A percentile compares a stretch with the other conserved stretches of the same genome.
phyloP scores from a whole-genome alignment of 148 eudicot genomes.

The Amaranthus cruentus region DNA sequence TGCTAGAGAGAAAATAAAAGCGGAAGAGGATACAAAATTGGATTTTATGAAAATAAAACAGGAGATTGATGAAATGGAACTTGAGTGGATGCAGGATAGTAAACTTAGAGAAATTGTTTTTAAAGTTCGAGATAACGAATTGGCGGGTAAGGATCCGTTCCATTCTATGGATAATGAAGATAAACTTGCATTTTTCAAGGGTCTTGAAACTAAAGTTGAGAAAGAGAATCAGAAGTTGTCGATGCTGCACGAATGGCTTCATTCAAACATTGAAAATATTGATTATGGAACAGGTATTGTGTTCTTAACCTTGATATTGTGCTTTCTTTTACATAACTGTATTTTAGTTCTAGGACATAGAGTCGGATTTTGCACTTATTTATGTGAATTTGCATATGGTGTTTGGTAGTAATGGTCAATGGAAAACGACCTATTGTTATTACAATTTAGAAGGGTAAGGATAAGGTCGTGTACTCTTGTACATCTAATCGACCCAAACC shows the following conservation, averaged over 20 bases:
- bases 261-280: slow-evolving; percentile 85
- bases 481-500: no score
- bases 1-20: slow-evolving; percentile 59
- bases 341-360: background rate
- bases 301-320: background rate
- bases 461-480: no score
- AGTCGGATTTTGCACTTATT: no score
- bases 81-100: slow-evolving; percentile 95
- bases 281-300: slow-evolving; percentile 92
- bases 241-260: slow-evolving; percentile 68
- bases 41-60: slow-evolving; percentile 34
- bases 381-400: no score
- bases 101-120: slow-evolving; percentile 80
- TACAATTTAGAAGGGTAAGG: no score
- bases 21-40: slow-evolving; percentile 31
- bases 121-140: slow-evolving; percentile 84
- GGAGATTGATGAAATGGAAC: slow-evolving; percentile 42
- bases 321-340: background rate
- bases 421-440: no score
- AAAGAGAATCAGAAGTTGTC: slow-evolving; percentile 55
- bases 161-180: slow-evolving; percentile 72
- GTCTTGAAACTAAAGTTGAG: slow-evolving; percentile 77
- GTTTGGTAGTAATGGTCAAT: no score
- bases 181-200: slow-evolving; percentile 58
- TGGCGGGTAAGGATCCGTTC: slow-evolving; percentile 81